Evolutionary conservation across 306 rosid species (phyloP).

Genomic region (Neltuma alba): DNA sequence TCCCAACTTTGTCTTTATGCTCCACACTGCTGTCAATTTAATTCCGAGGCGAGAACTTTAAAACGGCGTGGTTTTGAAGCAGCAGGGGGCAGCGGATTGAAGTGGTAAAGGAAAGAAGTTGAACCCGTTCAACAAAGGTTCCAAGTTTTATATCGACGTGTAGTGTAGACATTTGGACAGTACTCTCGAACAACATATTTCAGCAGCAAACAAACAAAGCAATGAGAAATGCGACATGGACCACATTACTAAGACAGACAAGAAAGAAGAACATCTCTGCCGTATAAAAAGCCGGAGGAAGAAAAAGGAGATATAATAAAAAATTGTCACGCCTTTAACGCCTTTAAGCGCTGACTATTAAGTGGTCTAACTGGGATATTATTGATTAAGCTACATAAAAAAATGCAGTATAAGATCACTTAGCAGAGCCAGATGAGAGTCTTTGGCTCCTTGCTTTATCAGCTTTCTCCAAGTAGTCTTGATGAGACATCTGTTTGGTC

Average conservation of each 20-base stretch:
- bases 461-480: slow-evolving; percentile 90
- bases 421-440: slow-evolving; percentile 74
- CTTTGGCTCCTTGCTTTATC: slow-evolving; percentile 95
- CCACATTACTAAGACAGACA: background rate
- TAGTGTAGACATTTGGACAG: background rate
- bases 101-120: too few species aligned
- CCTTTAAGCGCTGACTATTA: background rate
- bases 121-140: background rate
- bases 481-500: slow-evolving; percentile 85
- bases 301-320: slow-evolving; percentile 4
- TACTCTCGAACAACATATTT: background rate
- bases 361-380: slow-evolving; percentile 22
- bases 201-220: background rate
- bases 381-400: slow-evolving; percentile 16
- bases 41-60: too few species aligned
- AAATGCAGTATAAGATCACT: slow-evolving; percentile 50
- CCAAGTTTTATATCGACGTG: background rate
- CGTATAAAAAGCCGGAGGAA: slow-evolving; percentile 5
- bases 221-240: background rate
- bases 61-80: too few species aligned
- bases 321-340: too few species aligned
- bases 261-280: slow-evolving; percentile 23
- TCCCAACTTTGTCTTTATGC: too few species aligned
- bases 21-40: too few species aligned
- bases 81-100: too few species aligned